phyloP scores from a whole-genome alignment of 2,329 filamentous ascomycete genomes.

The Tolypocladium sp. region DNA sequence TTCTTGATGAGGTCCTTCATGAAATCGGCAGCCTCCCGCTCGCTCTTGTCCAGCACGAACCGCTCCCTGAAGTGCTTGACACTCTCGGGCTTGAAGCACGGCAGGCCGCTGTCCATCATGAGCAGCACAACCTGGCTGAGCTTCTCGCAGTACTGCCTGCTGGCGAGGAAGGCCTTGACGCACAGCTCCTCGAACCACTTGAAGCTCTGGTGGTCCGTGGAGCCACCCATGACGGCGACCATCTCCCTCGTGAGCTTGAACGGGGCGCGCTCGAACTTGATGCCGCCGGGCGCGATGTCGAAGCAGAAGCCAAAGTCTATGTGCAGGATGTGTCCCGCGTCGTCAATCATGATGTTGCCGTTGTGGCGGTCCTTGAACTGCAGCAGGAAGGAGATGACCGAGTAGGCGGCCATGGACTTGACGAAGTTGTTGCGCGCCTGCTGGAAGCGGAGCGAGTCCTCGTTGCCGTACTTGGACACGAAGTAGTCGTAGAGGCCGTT shows the following conservation, averaged over 20 bases:
- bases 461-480: constrained; percentile 90
- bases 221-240: constrained; percentile 97
- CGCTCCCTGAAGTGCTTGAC: constrained; percentile 86
- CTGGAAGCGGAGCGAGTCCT: constrained; percentile 91
- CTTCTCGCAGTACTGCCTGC: constrained; percentile 78
- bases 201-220: constrained; percentile 76
- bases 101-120: constrained; percentile 93
- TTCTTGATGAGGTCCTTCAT: constrained; percentile 84
- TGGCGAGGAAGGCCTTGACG: constrained; percentile 88
- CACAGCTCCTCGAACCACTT: constrained; percentile 95
- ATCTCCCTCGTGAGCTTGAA: constrained; percentile 98
- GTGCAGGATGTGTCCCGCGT: constrained; percentile 92
- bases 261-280: constrained; percentile 93
- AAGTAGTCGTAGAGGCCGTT: constrained; percentile 99
- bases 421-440: constrained; percentile 94
- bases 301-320: constrained; percentile 99
- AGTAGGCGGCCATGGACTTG: constrained; percentile 98
- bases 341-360: constrained; percentile 99
- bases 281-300: constrained; percentile 92
- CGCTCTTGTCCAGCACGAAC: constrained; percentile 85
- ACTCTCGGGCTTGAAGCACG: constrained; percentile 96
- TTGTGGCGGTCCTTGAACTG: constrained; percentile 99
- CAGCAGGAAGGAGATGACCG: constrained; percentile 87
- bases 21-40: constrained; percentile 89
- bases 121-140: constrained; percentile 80